Conservation (phyloP, 208 protist genomes). For the Trypanosoma scelopori region DNA sequence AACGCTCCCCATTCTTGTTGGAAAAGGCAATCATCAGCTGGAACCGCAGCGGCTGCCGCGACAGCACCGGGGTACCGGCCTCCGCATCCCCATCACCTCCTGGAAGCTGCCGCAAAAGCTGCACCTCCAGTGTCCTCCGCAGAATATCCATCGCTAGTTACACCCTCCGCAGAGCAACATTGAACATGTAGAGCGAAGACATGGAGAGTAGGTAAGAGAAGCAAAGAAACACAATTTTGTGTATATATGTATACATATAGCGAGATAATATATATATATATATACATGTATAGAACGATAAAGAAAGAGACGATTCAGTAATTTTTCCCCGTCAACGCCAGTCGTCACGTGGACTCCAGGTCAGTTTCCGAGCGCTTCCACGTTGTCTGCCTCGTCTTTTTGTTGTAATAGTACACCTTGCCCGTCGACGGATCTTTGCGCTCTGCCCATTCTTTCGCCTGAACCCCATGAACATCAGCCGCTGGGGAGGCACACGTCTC, state of each 20-base stretch:
- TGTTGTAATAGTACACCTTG: slow-evolving; percentile 43
- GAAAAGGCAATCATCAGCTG: slow-evolving; percentile 39
- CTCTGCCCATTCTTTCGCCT: slow-evolving; percentile 36
- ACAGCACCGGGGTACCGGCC: slow-evolving; percentile 26
- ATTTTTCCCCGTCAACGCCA: not conserved
- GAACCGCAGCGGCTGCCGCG: slow-evolving; percentile 45
- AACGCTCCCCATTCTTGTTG: slow-evolving; percentile 29
- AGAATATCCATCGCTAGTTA: slow-evolving; percentile 38
- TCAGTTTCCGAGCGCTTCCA: slow-evolving; percentile 33
- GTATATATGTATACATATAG: slow-evolving; percentile 3
- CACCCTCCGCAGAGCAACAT: not conserved
- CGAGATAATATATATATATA: slow-evolving; percentile 17
- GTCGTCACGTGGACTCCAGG: slow-evolving; percentile 12
- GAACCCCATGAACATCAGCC: not conserved
- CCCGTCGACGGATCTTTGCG: slow-evolving; percentile 24
- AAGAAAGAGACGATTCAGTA: not conserved
- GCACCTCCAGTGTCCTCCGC: slow-evolving; percentile 31
- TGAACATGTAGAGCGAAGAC: not conserved
- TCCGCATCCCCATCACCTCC: not conserved
- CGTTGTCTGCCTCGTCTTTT: slow-evolving; percentile 38
- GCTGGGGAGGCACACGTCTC: not conserved
- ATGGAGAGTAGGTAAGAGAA: not conserved
- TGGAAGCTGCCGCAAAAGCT: slow-evolving; percentile 24
- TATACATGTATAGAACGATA: not conserved
- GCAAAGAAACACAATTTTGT: slow-evolving; percentile 5